phyloP scores from a whole-genome alignment of 1,139 yeast genomes.

The Suhomyces panamericanus region DNA sequence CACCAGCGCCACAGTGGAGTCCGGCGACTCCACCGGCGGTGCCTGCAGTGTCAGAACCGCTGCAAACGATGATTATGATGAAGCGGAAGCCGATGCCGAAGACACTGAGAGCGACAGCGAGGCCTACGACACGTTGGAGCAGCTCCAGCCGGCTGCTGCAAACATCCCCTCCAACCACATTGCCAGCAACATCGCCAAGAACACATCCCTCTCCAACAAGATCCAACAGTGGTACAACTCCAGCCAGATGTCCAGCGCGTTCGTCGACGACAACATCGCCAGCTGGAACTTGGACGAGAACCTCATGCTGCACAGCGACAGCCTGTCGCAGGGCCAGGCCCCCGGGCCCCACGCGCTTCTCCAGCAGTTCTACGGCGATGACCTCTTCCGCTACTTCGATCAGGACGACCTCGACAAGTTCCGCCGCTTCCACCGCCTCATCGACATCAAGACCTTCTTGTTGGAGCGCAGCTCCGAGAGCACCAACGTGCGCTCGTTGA shows the following conservation, averaged over 20 bases:
- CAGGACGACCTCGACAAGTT: conserved; percentile 31
- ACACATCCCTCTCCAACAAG: conserved; percentile 20
- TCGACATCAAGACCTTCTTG: conserved; percentile 22
- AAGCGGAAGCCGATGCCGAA: conserved; percentile 21
- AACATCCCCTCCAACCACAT: not conserved
- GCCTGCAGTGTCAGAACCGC: conserved; percentile 12
- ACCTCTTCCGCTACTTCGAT: conserved; percentile 28
- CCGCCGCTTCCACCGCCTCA: conserved; percentile 25
- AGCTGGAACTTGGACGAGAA: conserved; percentile 49
- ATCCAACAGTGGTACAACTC: conserved; percentile 28
- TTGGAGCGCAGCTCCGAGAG: conserved; percentile 12
- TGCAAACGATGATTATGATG: conserved; percentile 20
- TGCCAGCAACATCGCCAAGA: conserved; percentile 1
- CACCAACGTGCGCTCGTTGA: conserved; percentile 1
- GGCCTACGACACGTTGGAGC: not conserved
- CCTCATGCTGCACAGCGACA: conserved; percentile 15
- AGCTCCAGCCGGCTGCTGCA: not conserved
- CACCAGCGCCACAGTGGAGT: conserved; percentile 17
- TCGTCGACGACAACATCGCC: conserved; percentile 45
- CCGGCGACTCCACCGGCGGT: conserved; percentile 5
- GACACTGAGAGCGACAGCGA: not conserved
- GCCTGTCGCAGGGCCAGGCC: not conserved
- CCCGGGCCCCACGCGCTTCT: conserved; percentile 9
- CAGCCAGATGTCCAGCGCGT: conserved; percentile 12
- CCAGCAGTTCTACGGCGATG: conserved; percentile 38